Base-by-base conservation (phyloP, 192 early-diverging fungal genomes). In the Phlyctochytrium planicorne region DNA sequence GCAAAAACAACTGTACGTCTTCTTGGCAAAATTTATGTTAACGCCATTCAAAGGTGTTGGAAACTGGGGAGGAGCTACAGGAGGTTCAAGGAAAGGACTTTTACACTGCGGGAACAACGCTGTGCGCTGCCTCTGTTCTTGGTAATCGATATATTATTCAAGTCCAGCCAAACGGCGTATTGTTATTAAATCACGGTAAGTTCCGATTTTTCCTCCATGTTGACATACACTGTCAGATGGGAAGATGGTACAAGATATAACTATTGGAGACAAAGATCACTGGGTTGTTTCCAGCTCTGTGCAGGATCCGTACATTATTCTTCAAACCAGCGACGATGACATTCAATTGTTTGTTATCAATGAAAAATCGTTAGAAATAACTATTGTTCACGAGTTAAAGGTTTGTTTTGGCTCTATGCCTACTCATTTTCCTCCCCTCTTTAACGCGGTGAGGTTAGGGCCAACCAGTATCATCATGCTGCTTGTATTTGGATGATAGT, bases 81-180 rank as follows among this genome's bases (percentile, higher is more conserved):
- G 90, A 98, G 78, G 70, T 94, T 55, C 85, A 87, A 23, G 81
- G 83, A 30, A 84, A 82, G 0, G 89, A 85, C 2, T 98, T 97
- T 67, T 92, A 84, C 64, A 82, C 81, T 0, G 70, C 75, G 20
- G 93, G 90, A 0, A 85, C 91, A 3, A 95, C 95, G 0, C 75
- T 99, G n/a, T 82, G 72, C 0, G 91, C 90, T 2, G 89, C 88
- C 10, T 83, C 89, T 20, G 68, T 96, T 0, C 71, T 93, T 56
- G 84, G 86, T 50, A 81, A 85, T 31, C 86, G 85, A 3, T 76
- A 86, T 4, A 90, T 94, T 59, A 83, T 99, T 3, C 97, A 99
- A 70, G 90, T 96, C 6, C 80, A 91, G 65, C 75, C 82, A n/a
- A 68, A 75, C 20, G 93, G 94, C 0, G 74, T 98, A 16, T 69